A percentile compares a stretch with the other conserved stretches of the same genome.
Conservation (phyloP, 1,284 basidiomycete genomes). For the Moesziomyces aphidis region DNA sequence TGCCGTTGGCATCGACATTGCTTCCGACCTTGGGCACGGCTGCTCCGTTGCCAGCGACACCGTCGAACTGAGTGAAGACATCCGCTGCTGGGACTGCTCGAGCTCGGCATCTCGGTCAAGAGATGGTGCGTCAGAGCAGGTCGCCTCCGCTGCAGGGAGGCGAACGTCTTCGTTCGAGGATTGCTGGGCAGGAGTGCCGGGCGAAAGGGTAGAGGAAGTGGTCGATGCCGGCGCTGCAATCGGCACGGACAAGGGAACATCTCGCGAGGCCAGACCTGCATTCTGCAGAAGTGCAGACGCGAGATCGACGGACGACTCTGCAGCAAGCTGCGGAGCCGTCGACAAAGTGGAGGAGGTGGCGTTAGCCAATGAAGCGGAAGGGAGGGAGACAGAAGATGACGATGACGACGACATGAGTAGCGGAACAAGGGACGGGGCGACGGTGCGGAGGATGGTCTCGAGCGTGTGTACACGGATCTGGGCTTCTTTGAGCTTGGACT, state of each 20-base stretch:
- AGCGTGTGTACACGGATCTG: conserved; percentile 47
- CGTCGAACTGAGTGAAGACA: conserved; percentile 41
- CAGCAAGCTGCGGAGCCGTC: conserved; percentile 28
- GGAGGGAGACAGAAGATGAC: conserved; percentile 4
- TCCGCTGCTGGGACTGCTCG: conserved; percentile 64
- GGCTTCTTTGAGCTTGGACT: conserved; percentile 45
- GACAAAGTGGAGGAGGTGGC: conserved; percentile 27
- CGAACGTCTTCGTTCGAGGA: conserved; percentile 55
- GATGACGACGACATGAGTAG: conserved; percentile 32
- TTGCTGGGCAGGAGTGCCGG: conserved; percentile 27
- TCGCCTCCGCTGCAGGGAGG: conserved; percentile 67
- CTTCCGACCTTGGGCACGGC: conserved; percentile 24
- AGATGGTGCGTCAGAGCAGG: conserved; percentile 49
- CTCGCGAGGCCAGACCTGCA: conserved; percentile 26
- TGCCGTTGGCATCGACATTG: conserved; percentile 54
- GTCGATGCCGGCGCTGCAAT: conserved; percentile 59
- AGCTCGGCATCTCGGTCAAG: conserved; percentile 35
- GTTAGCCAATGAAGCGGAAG: conserved; percentile 20
- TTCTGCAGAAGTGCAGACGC: conserved; percentile 32
- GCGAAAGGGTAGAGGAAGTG: conserved; percentile 35
- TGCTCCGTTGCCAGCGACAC: conserved; percentile 21
- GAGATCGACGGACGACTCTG: conserved; percentile 27
- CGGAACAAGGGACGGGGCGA: conserved; percentile 31
- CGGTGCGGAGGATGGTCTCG: conserved; percentile 48
- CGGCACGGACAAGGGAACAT: conserved; percentile 31